These are phyloP conservation scores for Boletellus emodensis DNA, from an alignment of 768 basidiomycete genomes.

Conservation along the genomic window DNA sequence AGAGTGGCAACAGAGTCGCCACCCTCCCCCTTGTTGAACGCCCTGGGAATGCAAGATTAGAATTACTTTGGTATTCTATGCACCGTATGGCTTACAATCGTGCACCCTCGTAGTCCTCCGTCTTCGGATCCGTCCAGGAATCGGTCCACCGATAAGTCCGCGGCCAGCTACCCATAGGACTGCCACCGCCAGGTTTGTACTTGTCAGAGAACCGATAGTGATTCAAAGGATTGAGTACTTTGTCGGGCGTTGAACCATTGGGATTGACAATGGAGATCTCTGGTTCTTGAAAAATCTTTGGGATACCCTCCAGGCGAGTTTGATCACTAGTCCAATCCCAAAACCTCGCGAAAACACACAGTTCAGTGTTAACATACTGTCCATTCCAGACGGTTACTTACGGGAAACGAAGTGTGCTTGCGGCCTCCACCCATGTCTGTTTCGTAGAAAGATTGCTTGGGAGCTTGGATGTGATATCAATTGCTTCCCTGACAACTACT, in stretches of 20 bases:
- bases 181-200: not conserved
- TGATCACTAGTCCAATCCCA: slow-evolving; percentile 6
- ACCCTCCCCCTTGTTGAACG: not conserved
- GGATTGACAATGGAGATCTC: not conserved
- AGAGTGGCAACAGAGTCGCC: slow-evolving; percentile 12
- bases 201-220: not conserved
- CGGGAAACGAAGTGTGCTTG: slow-evolving; percentile 15
- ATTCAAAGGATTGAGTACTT: not conserved
- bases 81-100: slow-evolving; percentile 1
- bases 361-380: not conserved
- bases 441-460: not conserved
- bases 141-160: slow-evolving; percentile 17
- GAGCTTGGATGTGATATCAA: slow-evolving; percentile 9
- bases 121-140: not conserved
- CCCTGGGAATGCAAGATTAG: not conserved
- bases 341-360: slow-evolving; percentile 2
- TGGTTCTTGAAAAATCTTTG: not conserved
- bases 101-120: slow-evolving; percentile 11
- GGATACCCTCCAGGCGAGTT: not conserved
- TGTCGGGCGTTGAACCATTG: too few relatives aligned
- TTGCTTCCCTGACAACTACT: slow-evolving; percentile 14
- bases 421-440: slow-evolving; percentile 11
- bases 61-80: not conserved
- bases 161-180: not conserved
- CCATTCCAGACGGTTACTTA: not conserved